Conservation (phyloP, 2,329 filamentous ascomycete genomes). For the Colletotrichum spaethianum region DNA sequence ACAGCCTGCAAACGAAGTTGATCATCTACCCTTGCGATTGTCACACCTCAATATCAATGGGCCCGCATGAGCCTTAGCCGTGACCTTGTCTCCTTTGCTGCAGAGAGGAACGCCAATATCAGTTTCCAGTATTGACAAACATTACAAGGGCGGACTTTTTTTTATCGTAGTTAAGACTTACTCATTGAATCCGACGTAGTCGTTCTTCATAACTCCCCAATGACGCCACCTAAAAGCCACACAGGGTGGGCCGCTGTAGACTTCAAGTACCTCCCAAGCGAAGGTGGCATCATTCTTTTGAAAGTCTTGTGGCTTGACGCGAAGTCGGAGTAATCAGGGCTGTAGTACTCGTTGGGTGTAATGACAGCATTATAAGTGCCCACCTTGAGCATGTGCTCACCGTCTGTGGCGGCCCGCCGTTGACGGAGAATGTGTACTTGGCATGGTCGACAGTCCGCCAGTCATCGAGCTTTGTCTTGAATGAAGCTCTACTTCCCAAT, state of each 20-base stretch:
- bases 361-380: slow-evolving; percentile 81
- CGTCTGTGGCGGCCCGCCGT: slow-evolving; percentile 69
- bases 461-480: slow-evolving; percentile 72
- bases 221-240: slow-evolving; percentile 78
- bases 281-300: slow-evolving; percentile 82
- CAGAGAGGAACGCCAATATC: slow-evolving; percentile 22
- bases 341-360: slow-evolving; percentile 74
- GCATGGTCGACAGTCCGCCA: slow-evolving; percentile 76
- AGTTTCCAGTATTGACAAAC: background rate
- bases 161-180: no score
- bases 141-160: background rate
- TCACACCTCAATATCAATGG: slow-evolving; percentile 75
- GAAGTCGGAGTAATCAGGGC: slow-evolving; percentile 73
- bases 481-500: slow-evolving; percentile 80
- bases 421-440: slow-evolving; percentile 75
- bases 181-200: slow-evolving; percentile 76
- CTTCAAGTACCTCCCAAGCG: slow-evolving; percentile 79
- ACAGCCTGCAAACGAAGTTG: slow-evolving; percentile 70
- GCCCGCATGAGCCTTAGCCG: slow-evolving; percentile 70
- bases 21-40: slow-evolving; percentile 73
- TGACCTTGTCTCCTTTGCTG: slow-evolving; percentile 75
- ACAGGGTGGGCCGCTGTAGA: slow-evolving; percentile 74
- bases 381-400: slow-evolving; percentile 75
- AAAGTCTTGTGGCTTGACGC: slow-evolving; percentile 77
- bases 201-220: slow-evolving; percentile 77